A percentile compares a stretch with the other conserved stretches of the same genome.
These are phyloP conservation scores for Ustilago sp. DNA, from an alignment of 1,284 basidiomycete genomes.

Conservation along the genomic window DNA sequence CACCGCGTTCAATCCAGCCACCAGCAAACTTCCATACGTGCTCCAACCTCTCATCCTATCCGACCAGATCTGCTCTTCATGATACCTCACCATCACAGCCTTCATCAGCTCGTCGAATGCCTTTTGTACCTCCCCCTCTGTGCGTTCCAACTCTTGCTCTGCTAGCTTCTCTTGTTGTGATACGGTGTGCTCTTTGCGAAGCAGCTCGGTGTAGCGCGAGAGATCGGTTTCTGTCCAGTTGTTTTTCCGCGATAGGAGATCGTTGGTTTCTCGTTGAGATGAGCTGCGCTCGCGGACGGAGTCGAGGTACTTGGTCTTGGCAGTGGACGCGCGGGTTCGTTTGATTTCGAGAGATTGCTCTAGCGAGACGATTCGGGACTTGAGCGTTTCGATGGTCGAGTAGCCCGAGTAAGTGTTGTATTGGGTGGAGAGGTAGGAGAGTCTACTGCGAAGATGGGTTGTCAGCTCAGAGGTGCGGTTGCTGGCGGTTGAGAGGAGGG, in stretches of 20 bases:
- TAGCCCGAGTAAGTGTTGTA: slow-evolving; percentile 65
- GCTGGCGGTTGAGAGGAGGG: slow-evolving; percentile 4
- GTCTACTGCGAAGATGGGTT: slow-evolving; percentile 11
- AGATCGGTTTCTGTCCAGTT: slow-evolving; percentile 63
- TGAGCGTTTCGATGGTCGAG: slow-evolving; percentile 53
- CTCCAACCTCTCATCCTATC: slow-evolving; percentile 60
- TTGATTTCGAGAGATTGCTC: slow-evolving; percentile 22
- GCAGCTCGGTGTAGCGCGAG: slow-evolving; percentile 57
- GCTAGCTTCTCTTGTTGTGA: slow-evolving; percentile 48
- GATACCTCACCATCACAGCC: slow-evolving; percentile 63
- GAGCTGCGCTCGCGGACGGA: slow-evolving; percentile 52
- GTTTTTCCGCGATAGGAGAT: slow-evolving; percentile 61
- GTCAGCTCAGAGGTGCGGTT: slow-evolving; percentile 6
- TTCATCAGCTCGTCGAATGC: slow-evolving; percentile 64
- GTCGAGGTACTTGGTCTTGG: slow-evolving; percentile 49
- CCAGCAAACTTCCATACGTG: slow-evolving; percentile 60
- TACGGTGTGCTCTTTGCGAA: slow-evolving; percentile 61
- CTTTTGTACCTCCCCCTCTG: slow-evolving; percentile 51
- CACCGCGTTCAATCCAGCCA: slow-evolving; percentile 63
- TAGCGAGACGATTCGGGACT: slow-evolving; percentile 38
- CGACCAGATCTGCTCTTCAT: slow-evolving; percentile 67
- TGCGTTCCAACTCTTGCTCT: slow-evolving; percentile 52
- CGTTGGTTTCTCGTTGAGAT: slow-evolving; percentile 61
- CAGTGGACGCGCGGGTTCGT: slow-evolving; percentile 14
- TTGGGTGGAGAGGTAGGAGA: slow-evolving; percentile 36